Conservation (phyloP, 108 stramenopile genomes). For the Nitzschia sp. region DNA sequence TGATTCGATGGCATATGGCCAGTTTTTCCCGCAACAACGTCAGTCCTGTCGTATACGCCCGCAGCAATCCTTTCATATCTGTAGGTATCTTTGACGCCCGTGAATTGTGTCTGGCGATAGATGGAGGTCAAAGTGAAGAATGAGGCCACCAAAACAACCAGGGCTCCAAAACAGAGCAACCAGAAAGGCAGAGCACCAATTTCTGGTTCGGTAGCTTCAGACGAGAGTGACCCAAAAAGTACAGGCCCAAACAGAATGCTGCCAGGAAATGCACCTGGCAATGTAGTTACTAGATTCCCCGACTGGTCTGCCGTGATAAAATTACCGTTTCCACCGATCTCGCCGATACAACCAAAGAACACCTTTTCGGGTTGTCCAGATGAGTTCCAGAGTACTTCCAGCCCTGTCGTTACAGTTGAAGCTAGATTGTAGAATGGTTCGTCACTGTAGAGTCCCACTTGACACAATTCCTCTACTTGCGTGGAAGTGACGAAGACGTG, state of each 20-base stretch:
- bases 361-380: constrained; percentile 6
- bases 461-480: constrained; percentile 3
- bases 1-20: too few species aligned
- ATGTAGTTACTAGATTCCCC: neutral
- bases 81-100: too few species aligned
- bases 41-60: too few species aligned
- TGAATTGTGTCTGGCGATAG: too few species aligned
- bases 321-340: neutral
- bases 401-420: constrained; percentile 3
- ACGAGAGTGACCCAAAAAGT: too few species aligned
- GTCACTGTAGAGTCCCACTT: neutral
- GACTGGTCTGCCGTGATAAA: constrained; percentile 5
- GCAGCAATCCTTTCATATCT: too few species aligned
- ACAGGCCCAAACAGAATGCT: neutral
- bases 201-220: too few species aligned
- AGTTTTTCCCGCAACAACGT: too few species aligned
- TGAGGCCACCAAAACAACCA: too few species aligned
- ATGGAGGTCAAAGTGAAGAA: too few species aligned
- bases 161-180: too few species aligned
- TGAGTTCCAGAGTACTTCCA: constrained; percentile 17
- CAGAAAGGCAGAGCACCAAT: too few species aligned
- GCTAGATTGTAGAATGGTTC: neutral
- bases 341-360: constrained; percentile 19
- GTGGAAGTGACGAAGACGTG: neutral
- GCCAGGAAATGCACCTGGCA: constrained; percentile 13